Conservation (phyloP, 2,329 filamentous ascomycete genomes). For the Hymenoscyphus scutula region DNA sequence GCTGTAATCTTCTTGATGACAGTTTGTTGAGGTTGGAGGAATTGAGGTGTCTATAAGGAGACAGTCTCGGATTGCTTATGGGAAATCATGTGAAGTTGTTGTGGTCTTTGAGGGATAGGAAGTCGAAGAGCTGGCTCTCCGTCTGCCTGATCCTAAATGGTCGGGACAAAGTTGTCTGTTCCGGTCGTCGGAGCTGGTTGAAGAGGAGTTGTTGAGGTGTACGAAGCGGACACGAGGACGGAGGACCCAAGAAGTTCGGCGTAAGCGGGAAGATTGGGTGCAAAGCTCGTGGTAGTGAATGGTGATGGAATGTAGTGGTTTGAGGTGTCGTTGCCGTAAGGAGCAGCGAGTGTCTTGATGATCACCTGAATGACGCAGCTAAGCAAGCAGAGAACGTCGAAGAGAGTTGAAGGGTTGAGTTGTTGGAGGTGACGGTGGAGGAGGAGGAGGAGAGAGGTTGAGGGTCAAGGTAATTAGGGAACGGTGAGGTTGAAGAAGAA, state of each 20-base stretch:
- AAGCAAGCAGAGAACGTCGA: conserved; percentile 1
- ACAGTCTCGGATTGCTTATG: conserved; percentile 40
- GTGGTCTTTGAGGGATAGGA: conserved; percentile 42
- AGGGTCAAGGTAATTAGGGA: conserved; percentile 17
- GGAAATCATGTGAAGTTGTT: conserved; percentile 42
- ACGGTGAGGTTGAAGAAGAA: conserved; percentile 21
- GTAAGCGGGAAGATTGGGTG: conserved; percentile 9
- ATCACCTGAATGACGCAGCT: conserved; percentile 27
- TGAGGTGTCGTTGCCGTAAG: conserved; percentile 26
- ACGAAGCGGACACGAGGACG: conserved; percentile 8
- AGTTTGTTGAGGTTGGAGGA: conserved; percentile 27
- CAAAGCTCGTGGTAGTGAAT: conserved; percentile 12
- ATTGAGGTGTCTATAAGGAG: conserved; percentile 37
- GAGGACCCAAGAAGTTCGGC: conserved; percentile 3
- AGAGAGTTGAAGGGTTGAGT: conserved; percentile 7
- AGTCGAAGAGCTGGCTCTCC: conserved; percentile 51
- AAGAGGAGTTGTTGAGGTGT: conserved; percentile 8
- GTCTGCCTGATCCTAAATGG: conserved; percentile 32
- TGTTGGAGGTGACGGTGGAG: no score
- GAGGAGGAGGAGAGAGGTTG: conserved; percentile 22
- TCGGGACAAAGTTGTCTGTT: neutral
- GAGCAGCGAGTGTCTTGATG: conserved; percentile 17
- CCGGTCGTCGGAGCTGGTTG: conserved; percentile 5
- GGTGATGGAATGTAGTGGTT: conserved; percentile 17
- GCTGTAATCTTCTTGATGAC: conserved; percentile 18